phyloP scores from a whole-genome alignment of 352 stramenopile genomes.

The Phytophthora syringae region DNA sequence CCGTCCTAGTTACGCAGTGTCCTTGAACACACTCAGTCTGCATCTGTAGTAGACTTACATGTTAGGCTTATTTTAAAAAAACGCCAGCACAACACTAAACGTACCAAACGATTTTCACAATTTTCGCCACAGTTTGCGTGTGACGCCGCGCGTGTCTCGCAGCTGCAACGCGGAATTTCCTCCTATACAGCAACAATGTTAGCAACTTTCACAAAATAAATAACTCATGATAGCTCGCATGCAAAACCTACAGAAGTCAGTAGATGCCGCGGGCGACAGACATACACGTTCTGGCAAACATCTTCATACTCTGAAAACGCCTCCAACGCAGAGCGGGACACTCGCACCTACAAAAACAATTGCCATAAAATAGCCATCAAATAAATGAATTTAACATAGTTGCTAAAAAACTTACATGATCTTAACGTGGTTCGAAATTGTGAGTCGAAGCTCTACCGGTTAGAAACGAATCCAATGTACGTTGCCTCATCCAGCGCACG shows the following conservation, averaged over 20 bases:
- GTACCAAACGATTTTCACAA: not conserved
- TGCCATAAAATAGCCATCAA: too few relatives aligned
- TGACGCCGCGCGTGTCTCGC: not conserved
- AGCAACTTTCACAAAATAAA: not conserved
- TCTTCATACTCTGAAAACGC: slow-evolving; percentile 5
- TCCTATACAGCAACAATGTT: not conserved
- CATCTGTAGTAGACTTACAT: not conserved
- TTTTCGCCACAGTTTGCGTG: not conserved
- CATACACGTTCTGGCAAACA: slow-evolving; percentile 1
- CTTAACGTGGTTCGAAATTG: too few relatives aligned
- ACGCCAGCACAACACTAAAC: too few relatives aligned
- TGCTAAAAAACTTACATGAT: too few relatives aligned
- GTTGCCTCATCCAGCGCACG: not conserved
- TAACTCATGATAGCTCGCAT: not conserved
- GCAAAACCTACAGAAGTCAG: not conserved
- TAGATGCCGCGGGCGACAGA: not conserved
- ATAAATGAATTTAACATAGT: too few relatives aligned
- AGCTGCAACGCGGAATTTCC: not conserved
- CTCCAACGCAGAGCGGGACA: not conserved
- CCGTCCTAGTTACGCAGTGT: not conserved
- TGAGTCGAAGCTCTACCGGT: too few relatives aligned
- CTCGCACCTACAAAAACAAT: not conserved
- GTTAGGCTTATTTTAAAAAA: too few relatives aligned
- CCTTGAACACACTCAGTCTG: slow-evolving; percentile 11
- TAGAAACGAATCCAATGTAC: not conserved